Evolutionary conservation across 2,329 filamentous ascomycete genomes (phyloP).

Genomic region (Colletotrichum paranaense): DNA sequence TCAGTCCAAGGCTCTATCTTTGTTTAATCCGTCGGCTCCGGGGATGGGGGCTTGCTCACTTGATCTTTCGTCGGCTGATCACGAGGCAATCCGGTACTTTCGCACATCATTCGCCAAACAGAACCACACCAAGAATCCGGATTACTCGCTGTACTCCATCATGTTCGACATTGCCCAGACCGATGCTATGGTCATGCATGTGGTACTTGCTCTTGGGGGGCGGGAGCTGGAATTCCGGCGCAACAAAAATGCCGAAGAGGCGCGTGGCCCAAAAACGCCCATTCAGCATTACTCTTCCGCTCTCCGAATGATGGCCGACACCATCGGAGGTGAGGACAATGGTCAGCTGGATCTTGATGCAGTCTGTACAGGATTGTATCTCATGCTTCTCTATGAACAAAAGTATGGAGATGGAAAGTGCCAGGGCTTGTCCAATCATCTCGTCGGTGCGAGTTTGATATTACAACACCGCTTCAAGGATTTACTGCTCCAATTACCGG

Average conservation of each 20-base stretch:
- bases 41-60: slow-evolving; percentile 38
- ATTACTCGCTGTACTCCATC: slow-evolving; percentile 48
- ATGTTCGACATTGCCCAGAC: slow-evolving; percentile 47
- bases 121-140: slow-evolving; percentile 50
- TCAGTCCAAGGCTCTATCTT: slow-evolving; percentile 18
- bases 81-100: slow-evolving; percentile 50
- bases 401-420: slow-evolving; percentile 49
- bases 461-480: slow-evolving; percentile 41
- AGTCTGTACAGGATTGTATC: slow-evolving; percentile 45
- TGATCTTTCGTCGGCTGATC: slow-evolving; percentile 43
- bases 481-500: slow-evolving; percentile 26
- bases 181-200: slow-evolving; percentile 50
- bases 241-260: slow-evolving; percentile 23
- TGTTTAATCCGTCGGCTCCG: slow-evolving; percentile 32
- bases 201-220: slow-evolving; percentile 46
- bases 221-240: slow-evolving; percentile 45
- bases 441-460: slow-evolving; percentile 45
- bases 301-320: slow-evolving; percentile 45
- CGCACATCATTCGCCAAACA: slow-evolving; percentile 47
- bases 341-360: slow-evolving; percentile 43
- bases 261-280: slow-evolving; percentile 31
- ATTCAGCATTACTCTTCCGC: slow-evolving; percentile 46
- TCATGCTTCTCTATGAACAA: slow-evolving; percentile 52
- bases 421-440: slow-evolving; percentile 44
- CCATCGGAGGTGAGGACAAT: slow-evolving; percentile 39